These are phyloP conservation scores for Rasamsonia emersonii DNA, from an alignment of 2,329 filamentous ascomycete species.

Conservation along the genomic window DNA sequence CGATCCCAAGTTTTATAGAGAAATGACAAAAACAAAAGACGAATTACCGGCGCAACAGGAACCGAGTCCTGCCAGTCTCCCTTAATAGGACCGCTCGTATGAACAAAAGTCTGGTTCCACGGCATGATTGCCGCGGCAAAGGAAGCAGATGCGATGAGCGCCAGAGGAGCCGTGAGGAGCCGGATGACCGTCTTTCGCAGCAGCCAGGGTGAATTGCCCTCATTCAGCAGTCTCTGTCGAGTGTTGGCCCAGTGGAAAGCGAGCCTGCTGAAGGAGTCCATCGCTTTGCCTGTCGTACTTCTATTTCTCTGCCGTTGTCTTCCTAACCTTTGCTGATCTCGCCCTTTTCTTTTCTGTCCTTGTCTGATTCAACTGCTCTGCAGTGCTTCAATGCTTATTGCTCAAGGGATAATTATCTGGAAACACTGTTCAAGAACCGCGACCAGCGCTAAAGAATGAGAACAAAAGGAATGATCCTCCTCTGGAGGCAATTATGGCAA, in stretches of 20 bases:
- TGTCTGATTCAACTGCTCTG: background rate
- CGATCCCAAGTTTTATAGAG: background rate
- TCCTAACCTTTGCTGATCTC: background rate
- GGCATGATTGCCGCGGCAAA: constrained; percentile 19
- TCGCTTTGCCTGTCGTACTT: background rate
- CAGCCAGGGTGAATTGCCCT: constrained; percentile 5
- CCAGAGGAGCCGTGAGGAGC: constrained; percentile 11
- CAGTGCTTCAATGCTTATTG: background rate
- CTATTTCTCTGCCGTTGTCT: background rate
- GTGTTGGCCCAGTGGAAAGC: constrained; percentile 5
- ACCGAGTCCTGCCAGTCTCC: constrained; percentile 25
- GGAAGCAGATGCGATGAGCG: constrained; percentile 17
- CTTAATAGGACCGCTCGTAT: constrained; percentile 14
- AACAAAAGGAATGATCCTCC: too few relatives aligned
- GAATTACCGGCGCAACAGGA: constrained; percentile 18
- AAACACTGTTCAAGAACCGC: background rate
- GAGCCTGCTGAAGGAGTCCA: constrained; percentile 1
- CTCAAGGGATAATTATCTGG: background rate
- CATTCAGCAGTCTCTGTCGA: constrained; percentile 3
- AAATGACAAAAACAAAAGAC: background rate
- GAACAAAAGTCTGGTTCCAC: constrained; percentile 21
- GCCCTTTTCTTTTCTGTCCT: background rate
- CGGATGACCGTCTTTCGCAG: constrained; percentile 14
- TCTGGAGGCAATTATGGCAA: too few relatives aligned
- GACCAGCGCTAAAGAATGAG: background rate